Base-by-base conservation (phyloP, 108 stramenopile species). In the Schizochytrium sp. region DNA sequence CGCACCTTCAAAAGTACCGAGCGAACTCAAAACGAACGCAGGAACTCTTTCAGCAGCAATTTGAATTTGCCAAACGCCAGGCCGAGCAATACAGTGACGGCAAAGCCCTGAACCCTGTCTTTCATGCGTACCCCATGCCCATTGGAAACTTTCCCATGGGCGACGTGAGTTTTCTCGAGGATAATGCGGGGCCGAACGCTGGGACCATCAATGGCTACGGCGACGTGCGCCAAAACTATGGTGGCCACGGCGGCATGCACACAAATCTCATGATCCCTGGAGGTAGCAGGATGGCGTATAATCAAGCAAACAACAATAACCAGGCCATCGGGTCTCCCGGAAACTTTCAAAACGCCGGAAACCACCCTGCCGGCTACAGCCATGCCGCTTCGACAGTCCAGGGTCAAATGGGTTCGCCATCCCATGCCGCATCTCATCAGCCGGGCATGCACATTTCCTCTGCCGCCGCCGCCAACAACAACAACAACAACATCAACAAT, bases 1-100 rank as follows among this genome's bases (percentile, higher is more conserved):
- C 90, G 87, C 94, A 94, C 72, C 71, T 94, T 12, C 94, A 94
- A 44, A 94, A 94, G 87, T 94, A 93, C 92, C 93, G 94, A 34
- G 87, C 91, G n/a, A 93, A 94, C 92, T 43, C 58, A 6, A 51
- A 91, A 28, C 92, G 92, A 25, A 72, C 88, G 21, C 89, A 90
- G 60, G 93, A 94, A 41, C 91, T 91, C 45, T 94, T 94, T 88
- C 91, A 92, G 14, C 89, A 92, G 72, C 59, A 88, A 10, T 88
- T 72, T 57, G 90, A 57, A 5, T 21, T 89, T 0, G 72, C 89
- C 58, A 48, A 58, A 58, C 43, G 83, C n/a, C 48, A 87, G 83
- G 51, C 89, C 6, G 76, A 83, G 28, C 51, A 47, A 4, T 53
- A 28, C 16, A 83, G 76, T 23, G 76, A 83, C 51, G 76, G 76